Evolutionary conservation across 768 basidiomycete genomes (phyloP).

Genomic region (Coprinellus micaceus): DNA sequence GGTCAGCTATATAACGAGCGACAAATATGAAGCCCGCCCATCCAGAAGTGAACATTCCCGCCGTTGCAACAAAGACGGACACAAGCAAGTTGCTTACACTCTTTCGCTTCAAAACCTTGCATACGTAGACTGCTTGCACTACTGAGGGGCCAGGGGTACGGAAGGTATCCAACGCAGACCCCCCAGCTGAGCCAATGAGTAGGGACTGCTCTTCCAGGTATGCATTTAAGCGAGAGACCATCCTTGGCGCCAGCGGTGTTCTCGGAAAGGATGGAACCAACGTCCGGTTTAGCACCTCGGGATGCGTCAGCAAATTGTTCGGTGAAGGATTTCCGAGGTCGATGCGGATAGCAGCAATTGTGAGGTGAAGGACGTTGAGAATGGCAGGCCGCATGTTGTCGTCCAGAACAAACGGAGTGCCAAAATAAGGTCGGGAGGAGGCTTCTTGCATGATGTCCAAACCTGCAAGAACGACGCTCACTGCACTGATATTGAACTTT

Average conservation of each 20-base stretch:
- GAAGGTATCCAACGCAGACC: constrained; percentile 6
- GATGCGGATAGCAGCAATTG: constrained; percentile 20
- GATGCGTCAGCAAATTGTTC: constrained; percentile 22
- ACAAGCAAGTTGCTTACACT: constrained; percentile 9
- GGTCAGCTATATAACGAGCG: too few relatives aligned
- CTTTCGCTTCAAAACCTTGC: constrained; percentile 13
- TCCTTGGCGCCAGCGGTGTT: neutral
- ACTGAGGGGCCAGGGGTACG: constrained; percentile 12
- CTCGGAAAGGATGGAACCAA: neutral
- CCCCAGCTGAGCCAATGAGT: neutral
- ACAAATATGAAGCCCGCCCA: constrained; percentile 10
- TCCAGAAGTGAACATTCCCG: constrained; percentile 17
- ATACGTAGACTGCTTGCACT: constrained; percentile 17
- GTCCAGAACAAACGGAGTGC: neutral
- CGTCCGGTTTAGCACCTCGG: neutral
- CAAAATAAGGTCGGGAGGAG: neutral
- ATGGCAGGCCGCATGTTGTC: constrained; percentile 2
- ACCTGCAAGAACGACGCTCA: too few relatives aligned
- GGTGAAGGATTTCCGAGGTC: constrained; percentile 22
- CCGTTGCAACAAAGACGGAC: constrained; percentile 18
- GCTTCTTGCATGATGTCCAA: neutral
- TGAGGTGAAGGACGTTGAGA: constrained; percentile 19
- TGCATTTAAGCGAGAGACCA: neutral
- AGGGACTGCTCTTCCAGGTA: neutral
- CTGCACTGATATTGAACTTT: neutral